Conservation (phyloP, 2,329 filamentous ascomycete species). For the Periconia sp. region DNA sequence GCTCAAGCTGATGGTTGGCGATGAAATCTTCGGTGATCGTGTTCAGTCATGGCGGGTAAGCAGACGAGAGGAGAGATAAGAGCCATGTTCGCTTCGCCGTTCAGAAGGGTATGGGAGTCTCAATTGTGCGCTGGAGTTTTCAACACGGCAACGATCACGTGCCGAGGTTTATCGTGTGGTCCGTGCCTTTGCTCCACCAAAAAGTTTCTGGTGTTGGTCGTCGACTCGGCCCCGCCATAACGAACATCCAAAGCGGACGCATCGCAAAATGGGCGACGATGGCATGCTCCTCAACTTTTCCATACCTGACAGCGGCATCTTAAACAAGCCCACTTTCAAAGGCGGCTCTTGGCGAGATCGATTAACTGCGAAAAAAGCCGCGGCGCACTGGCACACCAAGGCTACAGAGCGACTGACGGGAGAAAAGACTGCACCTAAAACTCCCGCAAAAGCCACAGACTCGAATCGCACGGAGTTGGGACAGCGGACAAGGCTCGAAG, state of each 20-base stretch:
- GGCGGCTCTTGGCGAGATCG: slow-evolving; percentile 95
- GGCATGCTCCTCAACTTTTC: slow-evolving; percentile 94
- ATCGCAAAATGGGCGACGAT: slow-evolving; percentile 80
- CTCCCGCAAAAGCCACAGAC: slow-evolving; percentile 27
- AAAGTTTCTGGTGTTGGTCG: slow-evolving; percentile 19
- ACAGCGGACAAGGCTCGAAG: slow-evolving; percentile 26
- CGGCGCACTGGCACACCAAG: slow-evolving; percentile 59
- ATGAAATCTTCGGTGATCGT: slow-evolving; percentile 11
- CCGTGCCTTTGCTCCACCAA: slow-evolving; percentile 22
- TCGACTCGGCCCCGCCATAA: slow-evolving; percentile 6
- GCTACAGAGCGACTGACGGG: slow-evolving; percentile 40
- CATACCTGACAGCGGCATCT: slow-evolving; percentile 70
- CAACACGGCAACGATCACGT: slow-evolving; percentile 24
- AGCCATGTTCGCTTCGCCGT: slow-evolving; percentile 22
- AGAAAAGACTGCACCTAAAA: slow-evolving; percentile 24
- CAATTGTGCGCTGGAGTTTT: slow-evolving; percentile 31
- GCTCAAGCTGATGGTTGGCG: slow-evolving; percentile 8
- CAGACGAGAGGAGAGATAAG: slow-evolving; percentile 8
- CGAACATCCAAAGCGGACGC: slow-evolving; percentile 1
- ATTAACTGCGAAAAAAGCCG: slow-evolving; percentile 76
- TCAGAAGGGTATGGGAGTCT: slow-evolving; percentile 28
- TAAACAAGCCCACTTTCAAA: slow-evolving; percentile 71
- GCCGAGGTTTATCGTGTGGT: slow-evolving; percentile 12
- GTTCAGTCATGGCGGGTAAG: slow-evolving; percentile 11
- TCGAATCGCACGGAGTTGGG: slow-evolving; percentile 40